Conservation (phyloP, 257 asterid species). For the Plantago elongata region DNA sequence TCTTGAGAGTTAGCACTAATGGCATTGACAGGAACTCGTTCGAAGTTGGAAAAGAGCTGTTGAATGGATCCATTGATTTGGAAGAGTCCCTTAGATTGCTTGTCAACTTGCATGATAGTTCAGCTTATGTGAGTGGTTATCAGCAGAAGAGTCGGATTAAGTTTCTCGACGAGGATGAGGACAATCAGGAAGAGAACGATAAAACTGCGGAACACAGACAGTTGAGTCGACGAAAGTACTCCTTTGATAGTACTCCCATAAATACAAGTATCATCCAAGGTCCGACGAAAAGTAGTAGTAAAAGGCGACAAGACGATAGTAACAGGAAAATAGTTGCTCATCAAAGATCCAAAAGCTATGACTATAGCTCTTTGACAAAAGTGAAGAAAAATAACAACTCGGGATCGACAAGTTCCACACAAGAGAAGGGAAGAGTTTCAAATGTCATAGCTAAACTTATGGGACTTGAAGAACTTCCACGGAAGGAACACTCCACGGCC, state of each 20-base stretch:
- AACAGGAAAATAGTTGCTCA: slow-evolving; percentile 35
- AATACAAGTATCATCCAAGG: slow-evolving; percentile 28
- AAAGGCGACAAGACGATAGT: slow-evolving; percentile 26
- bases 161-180: slow-evolving; percentile 68
- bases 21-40: slow-evolving; percentile 59
- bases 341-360: slow-evolving; percentile 47
- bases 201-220: slow-evolving; percentile 44
- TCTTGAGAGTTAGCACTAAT: slow-evolving; percentile 54
- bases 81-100: slow-evolving; percentile 81
- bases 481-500: slow-evolving; percentile 27
- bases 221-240: slow-evolving; percentile 67
- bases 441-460: slow-evolving; percentile 87
- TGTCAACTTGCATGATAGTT: slow-evolving; percentile 58
- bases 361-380: slow-evolving; percentile 31
- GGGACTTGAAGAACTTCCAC: slow-evolving; percentile 81
- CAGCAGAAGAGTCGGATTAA: slow-evolving; percentile 45
- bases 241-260: slow-evolving; percentile 60
- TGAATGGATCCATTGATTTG: slow-evolving; percentile 79
- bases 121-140: slow-evolving; percentile 30
- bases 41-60: slow-evolving; percentile 67
- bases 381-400: slow-evolving; percentile 27
- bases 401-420: slow-evolving; percentile 28
- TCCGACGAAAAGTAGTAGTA: slow-evolving; percentile 23
- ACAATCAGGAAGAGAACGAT: slow-evolving; percentile 33
- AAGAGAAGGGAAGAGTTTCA: slow-evolving; percentile 64